These are phyloP conservation scores for Chloranthus sessilifolius DNA, from an alignment of 164 flowering plant species.

Conservation along the genomic window DNA sequence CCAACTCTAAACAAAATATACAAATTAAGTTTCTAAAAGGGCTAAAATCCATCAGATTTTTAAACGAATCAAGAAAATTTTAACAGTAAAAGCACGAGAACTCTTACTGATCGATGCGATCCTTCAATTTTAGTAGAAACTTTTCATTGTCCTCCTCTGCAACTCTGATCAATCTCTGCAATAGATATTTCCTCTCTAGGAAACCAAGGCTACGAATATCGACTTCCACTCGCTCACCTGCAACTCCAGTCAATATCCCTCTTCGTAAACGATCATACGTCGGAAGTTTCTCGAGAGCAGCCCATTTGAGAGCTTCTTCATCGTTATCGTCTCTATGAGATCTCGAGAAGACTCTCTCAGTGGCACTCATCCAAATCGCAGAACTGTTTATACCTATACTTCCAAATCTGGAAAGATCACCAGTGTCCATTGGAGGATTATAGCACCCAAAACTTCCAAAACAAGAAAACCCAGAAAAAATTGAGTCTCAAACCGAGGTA, in stretches of 20 bases:
- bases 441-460: too few species aligned
- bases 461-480: background rate
- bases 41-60: too few species aligned
- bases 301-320: conserved; percentile 53
- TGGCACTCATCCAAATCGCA: conserved; percentile 28
- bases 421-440: conserved; percentile 23
- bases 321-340: conserved; percentile 35
- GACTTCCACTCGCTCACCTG: conserved; percentile 23
- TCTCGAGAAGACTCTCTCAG: conserved; percentile 25
- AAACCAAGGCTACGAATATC: conserved; percentile 33
- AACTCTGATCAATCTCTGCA: conserved; percentile 51
- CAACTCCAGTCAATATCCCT: conserved; percentile 27
- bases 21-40: too few species aligned
- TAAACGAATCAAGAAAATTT: too few species aligned
- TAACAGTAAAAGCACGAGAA: too few species aligned
- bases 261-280: conserved; percentile 37
- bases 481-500: too few species aligned
- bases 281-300: conserved; percentile 47
- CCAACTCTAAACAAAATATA: conserved; percentile 29
- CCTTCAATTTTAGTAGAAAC: conserved; percentile 58
- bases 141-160: conserved; percentile 68
- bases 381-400: conserved; percentile 22
- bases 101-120: conserved; percentile 31
- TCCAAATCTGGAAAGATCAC: conserved; percentile 18
- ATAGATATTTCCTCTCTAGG: conserved; percentile 31